These are phyloP conservation scores for Sporobolomyces roseus DNA, from an alignment of 768 basidiomycete genomes.

Conservation along the genomic window DNA sequence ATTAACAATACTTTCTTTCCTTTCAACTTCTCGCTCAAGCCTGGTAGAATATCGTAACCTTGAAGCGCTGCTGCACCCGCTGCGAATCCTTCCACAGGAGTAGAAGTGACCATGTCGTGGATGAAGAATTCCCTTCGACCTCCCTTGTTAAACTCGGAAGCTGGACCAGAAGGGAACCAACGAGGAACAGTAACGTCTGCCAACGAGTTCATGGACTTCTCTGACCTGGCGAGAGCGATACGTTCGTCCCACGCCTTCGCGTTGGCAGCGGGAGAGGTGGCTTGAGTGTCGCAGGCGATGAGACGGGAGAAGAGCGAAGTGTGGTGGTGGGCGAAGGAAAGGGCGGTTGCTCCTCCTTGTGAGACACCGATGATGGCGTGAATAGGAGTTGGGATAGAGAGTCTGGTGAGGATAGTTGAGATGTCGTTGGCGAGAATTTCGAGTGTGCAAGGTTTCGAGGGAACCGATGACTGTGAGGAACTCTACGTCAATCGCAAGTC, in stretches of 20 bases:
- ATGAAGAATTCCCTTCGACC: slow-evolving; percentile 40
- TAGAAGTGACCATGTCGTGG: slow-evolving; percentile 43
- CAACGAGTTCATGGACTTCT: slow-evolving; percentile 44
- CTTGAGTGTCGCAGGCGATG: slow-evolving; percentile 48
- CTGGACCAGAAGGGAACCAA: slow-evolving; percentile 46
- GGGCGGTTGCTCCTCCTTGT: slow-evolving; percentile 49
- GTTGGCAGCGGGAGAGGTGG: slow-evolving; percentile 47
- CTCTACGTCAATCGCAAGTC: too few relatives aligned
- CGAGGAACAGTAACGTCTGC: slow-evolving; percentile 47
- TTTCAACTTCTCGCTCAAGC: slow-evolving; percentile 42
- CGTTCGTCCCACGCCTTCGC: slow-evolving; percentile 49
- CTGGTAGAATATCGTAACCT: slow-evolving; percentile 46
- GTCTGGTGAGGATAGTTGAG: slow-evolving; percentile 43
- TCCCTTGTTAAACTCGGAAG: slow-evolving; percentile 40
- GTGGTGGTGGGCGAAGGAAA: slow-evolving; percentile 47
- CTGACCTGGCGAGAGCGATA: slow-evolving; percentile 44
- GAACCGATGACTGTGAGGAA: slow-evolving; percentile 42
- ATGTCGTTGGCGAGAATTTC: slow-evolving; percentile 47
- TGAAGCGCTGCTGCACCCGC: slow-evolving; percentile 46
- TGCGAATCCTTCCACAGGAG: slow-evolving; percentile 47
- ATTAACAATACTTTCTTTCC: slow-evolving; percentile 45
- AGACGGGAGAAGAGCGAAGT: slow-evolving; percentile 39
- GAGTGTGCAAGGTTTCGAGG: slow-evolving; percentile 44
- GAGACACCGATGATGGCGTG: slow-evolving; percentile 49
- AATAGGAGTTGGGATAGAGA: slow-evolving; percentile 43